These are phyloP conservation scores for Aspergillus tubingensis DNA, from an alignment of 2,329 filamentous ascomycete species.

Conservation along the genomic window DNA sequence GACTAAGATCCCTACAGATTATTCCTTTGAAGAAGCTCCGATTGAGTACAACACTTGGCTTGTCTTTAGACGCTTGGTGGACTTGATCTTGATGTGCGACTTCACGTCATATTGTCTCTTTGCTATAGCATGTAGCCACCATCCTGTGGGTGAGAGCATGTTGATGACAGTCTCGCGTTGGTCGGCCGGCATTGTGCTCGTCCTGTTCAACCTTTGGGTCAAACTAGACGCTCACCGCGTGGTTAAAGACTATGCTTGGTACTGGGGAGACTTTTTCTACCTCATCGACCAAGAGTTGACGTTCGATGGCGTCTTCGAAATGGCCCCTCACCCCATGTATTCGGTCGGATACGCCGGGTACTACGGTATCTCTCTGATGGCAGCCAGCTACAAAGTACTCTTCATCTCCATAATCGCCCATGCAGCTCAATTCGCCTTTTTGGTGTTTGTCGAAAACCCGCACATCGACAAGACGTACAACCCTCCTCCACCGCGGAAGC, in stretches of 20 bases:
- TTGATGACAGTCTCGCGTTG: constrained; percentile 73
- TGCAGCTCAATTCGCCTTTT: constrained; percentile 89
- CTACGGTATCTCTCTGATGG: constrained; percentile 98
- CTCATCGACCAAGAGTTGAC: constrained; percentile 96
- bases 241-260: constrained; percentile 99
- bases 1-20: constrained; percentile 91
- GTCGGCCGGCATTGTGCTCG: constrained; percentile 72
- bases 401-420: constrained; percentile 97
- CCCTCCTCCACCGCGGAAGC: constrained; percentile 72
- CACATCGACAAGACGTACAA: constrained; percentile 99
- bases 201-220: constrained; percentile 97
- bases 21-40: constrained; percentile 87
- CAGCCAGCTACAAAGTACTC: constrained; percentile 93
- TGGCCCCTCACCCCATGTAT: constrained; percentile 99
- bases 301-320: constrained; percentile 98
- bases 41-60: constrained; percentile 99
- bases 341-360: constrained; percentile 97
- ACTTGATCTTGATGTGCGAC: constrained; percentile 98
- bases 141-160: constrained; percentile 70
- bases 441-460: constrained; percentile 89
- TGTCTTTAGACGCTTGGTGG: constrained; percentile 90
- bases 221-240: constrained; percentile 97
- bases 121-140: constrained; percentile 80
- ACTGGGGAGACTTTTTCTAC: constrained; percentile 99
- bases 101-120: constrained; percentile 97